Base-by-base conservation (phyloP, 176 grass and related monocot species). In the Cocos nucifera region DNA sequence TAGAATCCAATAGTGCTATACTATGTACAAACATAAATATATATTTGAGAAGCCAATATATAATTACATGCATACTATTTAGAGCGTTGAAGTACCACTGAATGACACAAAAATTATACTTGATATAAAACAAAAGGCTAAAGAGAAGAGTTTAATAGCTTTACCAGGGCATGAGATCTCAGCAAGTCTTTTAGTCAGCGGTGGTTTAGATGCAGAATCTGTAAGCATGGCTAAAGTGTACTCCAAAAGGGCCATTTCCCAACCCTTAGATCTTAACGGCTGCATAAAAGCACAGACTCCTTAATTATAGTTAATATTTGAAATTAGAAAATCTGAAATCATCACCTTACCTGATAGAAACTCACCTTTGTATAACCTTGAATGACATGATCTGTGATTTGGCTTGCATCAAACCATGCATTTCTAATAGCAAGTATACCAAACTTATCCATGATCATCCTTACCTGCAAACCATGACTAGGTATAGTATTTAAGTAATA, bases 211-310 rank as follows among this genome's bases (percentile, higher is more conserved):
- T 62, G 53, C 27, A 67, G 90, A 76, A 78, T 92, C 81, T 70
- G 62, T 74, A 21, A 88, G 74, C 84, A 89, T 73, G 52, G 93
- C 77, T 88, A 88, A 72, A 56, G 78, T 83, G 77, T 79, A 78
- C 63, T 92, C 87, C 63, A 98, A 64, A 26, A 98, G 87, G 71
- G 78, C 93, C 35, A n/a, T 92, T 70, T 98, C 84, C 93, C 87
- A 98, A 64, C 73, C 81, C 73, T 70, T 98, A 24, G 66, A 81
- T 60, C 61, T 83, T 27, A 98, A 59, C n/a, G 93, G 88, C 93
- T 98, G 64, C 57, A 70, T 49, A 65, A 57, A 69, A 10, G 51
- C 50, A 63, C 18, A 17, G 26, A 7, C 30, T 56, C 19, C 18
- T 44, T 2, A 15, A 44, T 44, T 44, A 14, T 44, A 44, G 14